Evolutionary conservation across 169 alveolate species (phyloP), one percentile per base, ranked within the genome.

Genomic region (Eimeria necatrix): DNA sequence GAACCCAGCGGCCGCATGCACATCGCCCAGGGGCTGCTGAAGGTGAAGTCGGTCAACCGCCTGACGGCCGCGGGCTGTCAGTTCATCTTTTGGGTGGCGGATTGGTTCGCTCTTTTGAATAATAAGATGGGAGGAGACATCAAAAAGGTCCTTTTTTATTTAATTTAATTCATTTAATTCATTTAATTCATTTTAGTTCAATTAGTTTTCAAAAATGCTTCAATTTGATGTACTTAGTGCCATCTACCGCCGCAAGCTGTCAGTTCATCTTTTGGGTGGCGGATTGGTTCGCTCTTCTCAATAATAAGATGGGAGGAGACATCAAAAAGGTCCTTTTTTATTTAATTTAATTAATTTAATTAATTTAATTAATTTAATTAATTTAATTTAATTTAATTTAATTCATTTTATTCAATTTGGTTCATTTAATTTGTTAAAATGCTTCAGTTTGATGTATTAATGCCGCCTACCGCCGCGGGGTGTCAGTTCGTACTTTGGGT

Each of bases 1-100:
- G 99, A 99, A 96, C 99, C 99, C 6, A 98, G 99, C 16, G 99
- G 99, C 32, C 97, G 99, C 87, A 99, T 99, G 99, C 99, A 99
- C 97, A 99, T 99, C 24, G 99, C 99, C 12, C 99, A 99, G 97
- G 99, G 99, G 9, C 94, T 99, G 32, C 96, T 98, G 86, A 98
- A 98, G 96, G 98, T 98, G 81, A 93, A 97, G 70, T 98, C 98
- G 94, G 99, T 99, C 22, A 99, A 99, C 97, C 98, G 98, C 85
- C 97, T 99, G 85, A 98, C 99, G 1, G 97, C 97, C 85, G 98
- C 99, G 16, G 99, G 99, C 9, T 99, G 99, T 46, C 97, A 98
- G 24, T 99, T 99, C 96, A 98, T 98, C 49, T 99, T 99, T 96
- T 99, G 99, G 99, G 99, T 99, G n/a, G 99, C 99, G 4, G 99